phyloP scores from a whole-genome alignment of 2,329 filamentous ascomycete genomes.

The Pseudogymnoascus sp. region DNA sequence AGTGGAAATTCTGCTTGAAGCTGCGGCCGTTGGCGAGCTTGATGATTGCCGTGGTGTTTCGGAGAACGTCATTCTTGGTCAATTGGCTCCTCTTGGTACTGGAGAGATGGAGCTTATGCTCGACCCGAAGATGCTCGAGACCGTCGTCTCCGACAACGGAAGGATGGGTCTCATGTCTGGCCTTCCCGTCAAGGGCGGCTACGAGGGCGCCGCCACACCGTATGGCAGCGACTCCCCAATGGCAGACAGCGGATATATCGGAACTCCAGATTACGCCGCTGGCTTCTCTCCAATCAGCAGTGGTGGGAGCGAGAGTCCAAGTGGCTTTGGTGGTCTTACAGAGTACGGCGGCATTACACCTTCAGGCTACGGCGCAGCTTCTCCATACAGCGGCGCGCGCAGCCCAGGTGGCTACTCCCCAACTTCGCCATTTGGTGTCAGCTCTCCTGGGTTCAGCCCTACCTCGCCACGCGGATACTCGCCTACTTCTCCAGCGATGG shows the following conservation, averaged over 20 bases:
- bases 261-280: constrained; percentile 49
- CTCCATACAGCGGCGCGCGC: constrained; percentile 53
- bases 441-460: constrained; percentile 25
- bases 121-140: constrained; percentile 92
- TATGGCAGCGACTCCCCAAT: constrained; percentile 85
- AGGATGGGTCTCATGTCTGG: constrained; percentile 75
- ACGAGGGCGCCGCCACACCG: constrained; percentile 82
- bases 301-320: constrained; percentile 62
- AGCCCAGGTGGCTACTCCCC: constrained; percentile 51
- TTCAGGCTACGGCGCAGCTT: constrained; percentile 46
- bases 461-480: constrained; percentile 71
- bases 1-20: constrained; percentile 94
- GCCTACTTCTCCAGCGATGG: constrained; percentile 22
- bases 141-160: constrained; percentile 86
- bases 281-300: constrained; percentile 73
- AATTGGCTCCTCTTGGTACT: constrained; percentile 94
- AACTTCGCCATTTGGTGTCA: constrained; percentile 37
- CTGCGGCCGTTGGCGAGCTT: constrained; percentile 86
- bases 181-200: constrained; percentile 67
- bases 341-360: constrained; percentile 44
- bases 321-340: constrained; percentile 53
- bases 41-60: constrained; percentile 98
- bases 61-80: constrained; percentile 96
- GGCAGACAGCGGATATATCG: constrained; percentile 60
- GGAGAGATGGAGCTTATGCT: constrained; percentile 91